phyloP scores from a whole-genome alignment of 1,139 yeast species.

The Yamadazyma triangularis region DNA sequence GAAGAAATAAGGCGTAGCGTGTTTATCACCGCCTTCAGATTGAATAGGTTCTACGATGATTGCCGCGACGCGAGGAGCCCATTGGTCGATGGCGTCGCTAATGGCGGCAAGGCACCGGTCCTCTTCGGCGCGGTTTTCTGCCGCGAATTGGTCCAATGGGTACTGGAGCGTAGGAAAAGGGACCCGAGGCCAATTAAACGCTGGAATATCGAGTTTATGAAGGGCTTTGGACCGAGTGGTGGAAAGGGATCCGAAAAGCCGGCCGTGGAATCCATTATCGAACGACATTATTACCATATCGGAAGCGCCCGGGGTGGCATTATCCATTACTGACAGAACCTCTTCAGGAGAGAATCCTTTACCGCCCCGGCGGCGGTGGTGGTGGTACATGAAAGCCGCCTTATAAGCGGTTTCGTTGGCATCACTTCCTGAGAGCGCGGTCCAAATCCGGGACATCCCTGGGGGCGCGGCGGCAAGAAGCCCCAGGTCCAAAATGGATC shows the following conservation, averaged over 20 bases:
- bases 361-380: conserved; percentile 52
- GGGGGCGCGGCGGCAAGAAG: conserved; percentile 66
- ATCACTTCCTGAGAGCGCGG: conserved; percentile 68
- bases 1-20: conserved; percentile 70
- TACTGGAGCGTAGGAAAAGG: conserved; percentile 65
- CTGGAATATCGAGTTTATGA: conserved; percentile 72
- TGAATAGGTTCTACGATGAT: conserved; percentile 77
- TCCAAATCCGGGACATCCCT: conserved; percentile 63
- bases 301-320: conserved; percentile 64
- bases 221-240: conserved; percentile 72
- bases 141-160: conserved; percentile 52
- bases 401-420: conserved; percentile 76
- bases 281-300: conserved; percentile 65
- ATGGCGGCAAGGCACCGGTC: conserved; percentile 56
- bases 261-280: conserved; percentile 71
- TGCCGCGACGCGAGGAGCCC: conserved; percentile 64
- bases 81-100: no score
- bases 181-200: conserved; percentile 74
- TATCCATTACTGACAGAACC: conserved; percentile 58
- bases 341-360: conserved; percentile 54
- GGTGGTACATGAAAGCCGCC: conserved; percentile 75
- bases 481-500: conserved; percentile 48
- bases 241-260: conserved; percentile 69
- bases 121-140: conserved; percentile 57
- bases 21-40: conserved; percentile 88